A percentile compares a stretch with the other conserved stretches of the same genome.
Conservation (phyloP, 306 rosid genomes). For the Quercus ilex region DNA sequence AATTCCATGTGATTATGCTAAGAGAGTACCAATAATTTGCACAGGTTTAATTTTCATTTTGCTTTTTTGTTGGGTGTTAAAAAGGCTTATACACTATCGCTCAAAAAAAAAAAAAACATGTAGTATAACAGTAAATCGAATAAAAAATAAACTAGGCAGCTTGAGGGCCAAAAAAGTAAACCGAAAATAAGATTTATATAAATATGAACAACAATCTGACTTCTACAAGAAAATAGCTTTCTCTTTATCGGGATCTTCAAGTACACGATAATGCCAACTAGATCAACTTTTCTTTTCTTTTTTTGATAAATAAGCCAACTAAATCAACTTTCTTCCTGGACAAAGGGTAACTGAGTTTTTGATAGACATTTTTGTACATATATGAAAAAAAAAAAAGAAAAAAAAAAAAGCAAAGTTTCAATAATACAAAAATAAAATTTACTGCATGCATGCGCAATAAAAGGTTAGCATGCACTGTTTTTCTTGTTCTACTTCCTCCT, state of each 20-base stretch:
- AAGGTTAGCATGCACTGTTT: constrained; percentile 64
- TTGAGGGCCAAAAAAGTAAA: neutral
- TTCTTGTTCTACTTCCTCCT: constrained; percentile 18
- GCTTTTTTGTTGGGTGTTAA: neutral
- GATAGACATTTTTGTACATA: neutral
- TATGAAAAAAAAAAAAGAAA: neutral
- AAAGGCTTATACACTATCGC: no score
- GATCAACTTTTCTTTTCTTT: neutral
- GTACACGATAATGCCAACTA: neutral
- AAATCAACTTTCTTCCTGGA: neutral
- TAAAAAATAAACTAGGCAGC: neutral
- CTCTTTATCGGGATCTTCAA: neutral
- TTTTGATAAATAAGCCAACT: neutral
- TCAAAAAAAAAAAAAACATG: neutral
- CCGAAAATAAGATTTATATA: neutral
- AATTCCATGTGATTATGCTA: no score
- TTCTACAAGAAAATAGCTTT: neutral
- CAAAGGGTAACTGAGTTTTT: neutral
- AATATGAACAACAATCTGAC: neutral
- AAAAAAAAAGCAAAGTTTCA: neutral
- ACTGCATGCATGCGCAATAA: constrained; percentile 54
- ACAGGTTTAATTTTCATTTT: neutral
- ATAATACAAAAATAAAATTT: constrained; percentile 5
- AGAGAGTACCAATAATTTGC: no score
- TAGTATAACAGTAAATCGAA: no score